Evolutionary conservation across 352 stramenopile species (phyloP).

Genomic region (Vaucheria bursata): DNA sequence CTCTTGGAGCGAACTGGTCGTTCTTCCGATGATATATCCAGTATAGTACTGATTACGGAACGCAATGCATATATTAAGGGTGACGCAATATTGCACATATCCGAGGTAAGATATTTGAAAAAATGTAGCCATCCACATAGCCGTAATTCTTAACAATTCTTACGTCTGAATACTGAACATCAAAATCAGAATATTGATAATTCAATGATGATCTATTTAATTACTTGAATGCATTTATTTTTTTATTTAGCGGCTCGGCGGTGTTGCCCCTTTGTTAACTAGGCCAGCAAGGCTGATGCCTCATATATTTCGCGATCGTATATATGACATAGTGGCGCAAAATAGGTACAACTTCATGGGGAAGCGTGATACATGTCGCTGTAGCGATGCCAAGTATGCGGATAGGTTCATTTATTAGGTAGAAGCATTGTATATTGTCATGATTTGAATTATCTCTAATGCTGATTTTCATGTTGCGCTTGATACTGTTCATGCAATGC

Average conservation of each 20-base stretch:
- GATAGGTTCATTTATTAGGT: slow-evolving; percentile 33
- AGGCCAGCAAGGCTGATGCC: neutral
- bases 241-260: neutral
- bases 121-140: too few species aligned
- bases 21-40: slow-evolving; percentile 39
- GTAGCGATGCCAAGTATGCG: slow-evolving; percentile 32
- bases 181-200: too few species aligned
- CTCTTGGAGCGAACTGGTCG: slow-evolving; percentile 27
- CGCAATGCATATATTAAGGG: slow-evolving; percentile 27
- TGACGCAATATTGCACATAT: slow-evolving; percentile 32
- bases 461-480: too few species aligned
- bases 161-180: too few species aligned
- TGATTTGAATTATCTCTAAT: too few species aligned
- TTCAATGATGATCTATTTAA: too few species aligned
- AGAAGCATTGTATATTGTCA: too few species aligned
- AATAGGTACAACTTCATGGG: slow-evolving; percentile 42
- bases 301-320: slow-evolving; percentile 27
- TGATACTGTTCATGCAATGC: too few species aligned
- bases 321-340: slow-evolving; percentile 35
- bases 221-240: too few species aligned
- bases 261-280: neutral
- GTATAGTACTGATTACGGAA: slow-evolving; percentile 35
- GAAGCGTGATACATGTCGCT: slow-evolving; percentile 30
- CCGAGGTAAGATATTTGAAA: slow-evolving; percentile 37
- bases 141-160: too few species aligned